A percentile compares a stretch with the other conserved stretches of the same genome.
Conservation (phyloP, 352 stramenopile genomes). For the Blastocystis hominis region DNA sequence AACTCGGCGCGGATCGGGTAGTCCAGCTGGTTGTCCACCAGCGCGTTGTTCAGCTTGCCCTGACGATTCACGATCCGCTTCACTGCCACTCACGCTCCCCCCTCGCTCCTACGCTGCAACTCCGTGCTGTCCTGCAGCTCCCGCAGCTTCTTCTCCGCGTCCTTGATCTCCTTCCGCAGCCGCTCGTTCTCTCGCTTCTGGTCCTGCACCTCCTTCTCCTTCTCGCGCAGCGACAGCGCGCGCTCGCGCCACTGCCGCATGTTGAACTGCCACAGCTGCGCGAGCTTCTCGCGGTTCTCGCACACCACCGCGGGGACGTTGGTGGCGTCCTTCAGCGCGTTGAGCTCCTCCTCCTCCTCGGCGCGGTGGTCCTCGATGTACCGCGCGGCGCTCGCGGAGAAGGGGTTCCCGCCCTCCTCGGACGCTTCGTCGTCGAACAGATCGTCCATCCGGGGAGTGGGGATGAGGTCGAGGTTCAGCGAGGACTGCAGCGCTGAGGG, state of each 20-base stretch:
- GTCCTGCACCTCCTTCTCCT: background rate
- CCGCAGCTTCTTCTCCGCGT: background rate
- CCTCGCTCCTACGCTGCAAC: background rate
- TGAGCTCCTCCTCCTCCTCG: background rate
- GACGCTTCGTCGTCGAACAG: background rate
- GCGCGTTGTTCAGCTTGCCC: constrained; percentile 1
- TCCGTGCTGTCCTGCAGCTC: background rate
- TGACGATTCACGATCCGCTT: background rate
- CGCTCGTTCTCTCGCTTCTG: constrained; percentile 7
- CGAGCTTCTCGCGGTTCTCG: constrained; percentile 39
- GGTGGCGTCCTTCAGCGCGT: constrained; percentile 19
- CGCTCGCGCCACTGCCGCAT: constrained; percentile 1
- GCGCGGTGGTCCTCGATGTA: background rate
- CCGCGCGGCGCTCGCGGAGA: background rate
- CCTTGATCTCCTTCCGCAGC: constrained; percentile 16
- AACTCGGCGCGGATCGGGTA: background rate
- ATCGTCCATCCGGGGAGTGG: background rate
- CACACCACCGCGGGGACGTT: constrained; percentile 26
- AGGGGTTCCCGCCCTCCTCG: background rate
- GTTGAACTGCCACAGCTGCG: background rate
- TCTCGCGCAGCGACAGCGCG: background rate
- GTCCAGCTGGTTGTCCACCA: background rate
- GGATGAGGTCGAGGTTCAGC: background rate
- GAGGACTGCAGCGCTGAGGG: background rate
- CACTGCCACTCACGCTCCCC: background rate